A percentile compares a stretch with the other conserved stretches of the same genome.
Evolutionary conservation across 495 filamentous ascomycete species (phyloP).

Genomic region (Astrothelium subdiscretum): DNA sequence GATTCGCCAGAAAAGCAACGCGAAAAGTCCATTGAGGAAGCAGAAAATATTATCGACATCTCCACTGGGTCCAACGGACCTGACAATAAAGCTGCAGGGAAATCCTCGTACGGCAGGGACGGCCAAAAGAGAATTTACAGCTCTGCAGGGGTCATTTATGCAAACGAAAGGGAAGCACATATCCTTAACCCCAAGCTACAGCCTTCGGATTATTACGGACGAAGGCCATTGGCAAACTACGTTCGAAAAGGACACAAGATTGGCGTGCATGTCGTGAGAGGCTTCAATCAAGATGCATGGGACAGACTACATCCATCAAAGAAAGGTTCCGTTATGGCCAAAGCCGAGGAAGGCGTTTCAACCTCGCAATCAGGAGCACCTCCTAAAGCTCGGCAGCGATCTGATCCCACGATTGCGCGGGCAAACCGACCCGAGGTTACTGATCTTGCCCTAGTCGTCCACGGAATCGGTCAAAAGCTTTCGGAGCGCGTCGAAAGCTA

Average conservation of each 20-base stretch:
- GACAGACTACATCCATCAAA: slow-evolving; percentile 58
- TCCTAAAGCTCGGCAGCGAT: slow-evolving; percentile 21
- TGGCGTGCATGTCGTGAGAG: slow-evolving; percentile 76
- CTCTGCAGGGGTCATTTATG: slow-evolving; percentile 71
- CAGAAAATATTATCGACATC: slow-evolving; percentile 30
- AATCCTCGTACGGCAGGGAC: slow-evolving; percentile 22
- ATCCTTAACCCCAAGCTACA: slow-evolving; percentile 67
- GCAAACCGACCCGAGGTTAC: slow-evolving; percentile 61
- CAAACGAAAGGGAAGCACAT: slow-evolving; percentile 60
- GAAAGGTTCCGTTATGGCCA: slow-evolving; percentile 34
- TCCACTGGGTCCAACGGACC: slow-evolving; percentile 25
- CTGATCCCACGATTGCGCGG: slow-evolving; percentile 34
- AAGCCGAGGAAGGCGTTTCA: slow-evolving; percentile 38
- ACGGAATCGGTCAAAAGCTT: slow-evolving; percentile 96
- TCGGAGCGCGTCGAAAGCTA: slow-evolving; percentile 92
- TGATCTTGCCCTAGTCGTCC: slow-evolving; percentile 80
- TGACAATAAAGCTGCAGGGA: slow-evolving; percentile 31
- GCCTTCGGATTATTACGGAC: slow-evolving; percentile 67
- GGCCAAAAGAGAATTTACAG: slow-evolving; percentile 37
- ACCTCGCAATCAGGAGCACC: slow-evolving; percentile 22
- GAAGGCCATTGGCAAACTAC: slow-evolving; percentile 60
- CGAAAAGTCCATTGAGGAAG: slow-evolving; percentile 22
- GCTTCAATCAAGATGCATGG: slow-evolving; percentile 71
- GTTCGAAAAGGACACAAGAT: slow-evolving; percentile 76
- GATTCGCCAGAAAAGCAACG: slow-evolving; percentile 26